A percentile compares a stretch with the other conserved stretches of the same genome.
Conservation (phyloP, 2,329 filamentous ascomycete species). For the Hypoxylon sp. region DNA sequence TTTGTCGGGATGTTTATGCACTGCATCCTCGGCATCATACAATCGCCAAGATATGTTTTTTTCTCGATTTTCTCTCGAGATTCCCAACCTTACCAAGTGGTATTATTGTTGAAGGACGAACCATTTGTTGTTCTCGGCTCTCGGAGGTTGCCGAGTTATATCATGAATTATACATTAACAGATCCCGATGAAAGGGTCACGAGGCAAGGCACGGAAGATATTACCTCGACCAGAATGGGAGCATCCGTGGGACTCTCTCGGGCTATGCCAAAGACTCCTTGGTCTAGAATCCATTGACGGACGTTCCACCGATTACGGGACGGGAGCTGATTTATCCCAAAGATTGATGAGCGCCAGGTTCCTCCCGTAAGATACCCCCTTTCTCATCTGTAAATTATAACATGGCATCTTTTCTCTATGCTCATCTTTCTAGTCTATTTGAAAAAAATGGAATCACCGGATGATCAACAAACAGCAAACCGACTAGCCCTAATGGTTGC, state of each 20-base stretch:
- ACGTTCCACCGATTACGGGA: slow-evolving; percentile 29
- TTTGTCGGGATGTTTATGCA: slow-evolving; percentile 12
- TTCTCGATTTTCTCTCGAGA: not conserved
- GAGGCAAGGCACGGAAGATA: slow-evolving; percentile 20
- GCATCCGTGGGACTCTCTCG: slow-evolving; percentile 24
- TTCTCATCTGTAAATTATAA: not conserved
- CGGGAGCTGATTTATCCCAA: slow-evolving; percentile 34
- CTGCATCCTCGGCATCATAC: slow-evolving; percentile 9
- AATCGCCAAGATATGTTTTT: slow-evolving; percentile 12
- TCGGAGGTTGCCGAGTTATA: slow-evolving; percentile 37
- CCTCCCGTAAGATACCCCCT: slow-evolving; percentile 17
- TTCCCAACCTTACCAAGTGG: slow-evolving; percentile 24
- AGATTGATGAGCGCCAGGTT: slow-evolving; percentile 17
- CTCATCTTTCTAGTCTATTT: slow-evolving; percentile 8
- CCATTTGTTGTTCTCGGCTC: slow-evolving; percentile 5
- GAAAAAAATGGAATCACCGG: slow-evolving; percentile 23
- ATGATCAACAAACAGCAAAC: slow-evolving; percentile 11
- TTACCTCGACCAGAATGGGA: slow-evolving; percentile 15
- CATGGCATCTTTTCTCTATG: slow-evolving; percentile 18
- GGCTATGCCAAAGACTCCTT: slow-evolving; percentile 20
- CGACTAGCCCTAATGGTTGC: slow-evolving; percentile 8
- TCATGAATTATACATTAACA: slow-evolving; percentile 20
- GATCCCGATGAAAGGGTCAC: slow-evolving; percentile 24
- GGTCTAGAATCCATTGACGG: slow-evolving; percentile 38
- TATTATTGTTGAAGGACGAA: slow-evolving; percentile 1